Evolutionary conservation across 805 yeast species (phyloP), one percentile per base, ranked within the genome.

Genomic region (Wickerhamomyces alni): DNA sequence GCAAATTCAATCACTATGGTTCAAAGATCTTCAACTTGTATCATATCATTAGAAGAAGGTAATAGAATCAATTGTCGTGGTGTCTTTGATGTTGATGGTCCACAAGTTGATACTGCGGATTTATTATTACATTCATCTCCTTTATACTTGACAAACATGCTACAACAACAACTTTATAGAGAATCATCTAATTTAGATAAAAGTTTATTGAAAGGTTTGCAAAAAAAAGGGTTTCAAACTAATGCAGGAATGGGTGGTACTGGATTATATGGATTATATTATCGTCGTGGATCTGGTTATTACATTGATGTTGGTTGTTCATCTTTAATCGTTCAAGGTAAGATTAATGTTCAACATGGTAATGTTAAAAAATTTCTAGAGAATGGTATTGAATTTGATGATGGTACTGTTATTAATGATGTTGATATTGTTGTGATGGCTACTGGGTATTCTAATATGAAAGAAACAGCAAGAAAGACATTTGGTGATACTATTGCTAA

Each of bases 241-340:
- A 65, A 65, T 45, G 54, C 61, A 19, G 74, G 74, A 15, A 60
- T 58, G 52, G 74, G 70, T 21, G 67, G 60, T 24, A 63, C 71
- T 29, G 74, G 75, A 4, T 48, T 69, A 38, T 61, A 63, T 38
- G 66, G 70, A 16, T 51, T 63, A 38, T 62, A 66, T 43, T 57
- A 54, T 45, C 54, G 70, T 37, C 58, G 67, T 47, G 70, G 70
- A 21, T 72, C 74, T 1, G 75, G 75, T 30, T 69, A 68, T 48
- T 69, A 69, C 47, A 66, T 65, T 40, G 72, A 69, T 44, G 72
- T 67, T 31, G 75, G 75, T 10, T 61, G 66, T 42, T 65, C 72
- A 25, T 58, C 56, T 31, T 50, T 63, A 41, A 65, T 69, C 40
- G 52, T 57, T 30, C 63, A 65, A 12, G 70, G 66, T 13, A 63